Evolutionary conservation across 495 filamentous ascomycete genomes (phyloP), one percentile per base, ranked within the genome.

Genomic region (Penicillium fimorum): DNA sequence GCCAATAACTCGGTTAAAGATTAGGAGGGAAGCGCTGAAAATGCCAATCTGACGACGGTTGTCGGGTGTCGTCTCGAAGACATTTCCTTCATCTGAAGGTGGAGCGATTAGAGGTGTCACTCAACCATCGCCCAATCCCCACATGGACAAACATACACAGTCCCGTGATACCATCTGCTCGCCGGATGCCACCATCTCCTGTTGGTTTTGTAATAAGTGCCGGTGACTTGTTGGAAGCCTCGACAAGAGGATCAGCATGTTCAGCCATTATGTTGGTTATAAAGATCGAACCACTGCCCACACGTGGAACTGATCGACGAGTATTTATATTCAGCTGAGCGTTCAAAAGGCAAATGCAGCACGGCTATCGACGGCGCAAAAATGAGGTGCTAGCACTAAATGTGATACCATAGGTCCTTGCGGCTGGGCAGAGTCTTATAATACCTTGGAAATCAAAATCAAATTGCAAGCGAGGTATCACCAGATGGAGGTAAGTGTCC

Each of bases 1-100:
- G 5, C 85, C 84, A 62, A 87, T 82, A 70, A 87, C 85, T 53
- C 82, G 79, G 61, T 82, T 84, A 29, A 88, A 74, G 53, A 87
- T 87, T 27, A 89, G 68, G 49, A 85, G 82, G 20, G 85, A 73
- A 18, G 83, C 83, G 38, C 83, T 86, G 59, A 85, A 57, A 11
- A 80, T 72, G 13, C 82, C 83, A 42, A 87, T 76, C 50, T 85
- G 84, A 13, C 86, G 81, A 24, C 87, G 86, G 40, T 82, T 66
- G 0, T 77, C 76, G 0, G 87, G 82, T 4, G 84, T 84, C 48
- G 88, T 81, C 27, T 84, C 84, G 13, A 86, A 71, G 30, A 86
- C 80, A 65, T 86, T 70, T 55, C 72, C 72, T 51, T 76, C 74
- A 46, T 76, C 74, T 76, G 15, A 51, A 30, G 11, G 17, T 5